Percentiles rank a stretch among this genome's conserved stretches.
phyloP scores from a whole-genome alignment of 2,329 filamentous ascomycete genomes.

The Xylaria sp. region DNA sequence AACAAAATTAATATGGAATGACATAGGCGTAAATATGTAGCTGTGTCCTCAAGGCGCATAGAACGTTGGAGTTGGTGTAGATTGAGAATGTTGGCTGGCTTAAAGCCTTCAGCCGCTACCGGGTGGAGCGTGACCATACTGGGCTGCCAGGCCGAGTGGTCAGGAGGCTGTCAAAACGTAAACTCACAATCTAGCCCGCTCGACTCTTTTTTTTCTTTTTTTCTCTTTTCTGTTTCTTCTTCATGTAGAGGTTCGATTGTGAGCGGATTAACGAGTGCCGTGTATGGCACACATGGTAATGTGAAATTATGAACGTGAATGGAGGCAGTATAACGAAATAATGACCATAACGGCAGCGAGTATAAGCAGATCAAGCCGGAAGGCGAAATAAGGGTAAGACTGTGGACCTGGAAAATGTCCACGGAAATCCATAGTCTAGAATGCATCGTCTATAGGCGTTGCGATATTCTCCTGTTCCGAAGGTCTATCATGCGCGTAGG shows the following conservation, averaged over 20 bases:
- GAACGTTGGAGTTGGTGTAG: conserved; percentile 29
- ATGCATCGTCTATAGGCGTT: conserved; percentile 5
- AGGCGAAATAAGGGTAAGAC: no score
- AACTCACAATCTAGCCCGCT: conserved; percentile 27
- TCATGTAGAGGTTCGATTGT: conserved; percentile 19
- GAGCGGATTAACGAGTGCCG: not conserved
- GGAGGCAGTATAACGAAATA: not conserved
- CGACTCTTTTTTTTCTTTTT: conserved; percentile 1
- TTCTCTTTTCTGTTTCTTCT: conserved; percentile 13
- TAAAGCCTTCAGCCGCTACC: not conserved
- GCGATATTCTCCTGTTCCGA: not conserved
- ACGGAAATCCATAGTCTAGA: not conserved
- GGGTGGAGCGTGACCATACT: no score
- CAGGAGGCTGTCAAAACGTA: conserved; percentile 23
- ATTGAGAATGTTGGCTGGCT: not conserved
- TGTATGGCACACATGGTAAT: not conserved
- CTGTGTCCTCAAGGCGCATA: not conserved
- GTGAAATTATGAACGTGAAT: conserved; percentile 19
- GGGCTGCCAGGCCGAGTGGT: not conserved
- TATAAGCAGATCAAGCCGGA: not conserved
- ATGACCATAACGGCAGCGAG: not conserved
- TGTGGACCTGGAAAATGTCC: not conserved
- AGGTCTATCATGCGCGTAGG: not conserved
- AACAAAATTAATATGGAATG: not conserved
- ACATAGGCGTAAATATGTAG: not conserved